Conservation (phyloP, 768 basidiomycete genomes). For the Tylopilus subfusipes region DNA sequence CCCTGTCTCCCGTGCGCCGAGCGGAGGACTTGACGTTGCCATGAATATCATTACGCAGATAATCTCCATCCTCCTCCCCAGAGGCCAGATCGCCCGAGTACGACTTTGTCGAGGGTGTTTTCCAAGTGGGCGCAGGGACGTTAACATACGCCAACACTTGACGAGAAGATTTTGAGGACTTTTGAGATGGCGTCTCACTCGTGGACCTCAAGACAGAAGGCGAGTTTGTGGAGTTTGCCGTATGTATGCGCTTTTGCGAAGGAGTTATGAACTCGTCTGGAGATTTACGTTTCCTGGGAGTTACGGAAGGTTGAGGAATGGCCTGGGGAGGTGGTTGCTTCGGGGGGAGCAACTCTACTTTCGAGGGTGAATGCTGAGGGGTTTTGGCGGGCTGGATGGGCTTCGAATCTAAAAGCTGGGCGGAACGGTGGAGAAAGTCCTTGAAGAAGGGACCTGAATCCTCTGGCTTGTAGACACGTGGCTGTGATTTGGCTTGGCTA, state of each 20-base stretch:
- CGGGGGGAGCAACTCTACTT: constrained; percentile 13
- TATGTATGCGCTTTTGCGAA: constrained; percentile 54
- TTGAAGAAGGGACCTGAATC: constrained; percentile 67
- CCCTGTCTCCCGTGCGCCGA: constrained; percentile 67
- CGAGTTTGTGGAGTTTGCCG: constrained; percentile 8
- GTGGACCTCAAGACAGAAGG: constrained; percentile 12
- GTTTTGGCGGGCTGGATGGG: constrained; percentile 13
- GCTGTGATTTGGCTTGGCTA: constrained; percentile 24
- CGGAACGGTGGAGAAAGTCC: constrained; percentile 47
- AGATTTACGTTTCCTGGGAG: constrained; percentile 72
- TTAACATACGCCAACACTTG: constrained; percentile 34
- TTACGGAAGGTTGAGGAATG: constrained; percentile 32
- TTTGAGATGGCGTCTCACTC: constrained; percentile 25
- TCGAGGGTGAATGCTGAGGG: constrained; percentile 17
- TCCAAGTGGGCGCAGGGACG: constrained; percentile 28
- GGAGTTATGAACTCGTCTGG: constrained; percentile 59
- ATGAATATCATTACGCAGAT: constrained; percentile 22
- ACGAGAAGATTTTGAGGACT: constrained; percentile 30
- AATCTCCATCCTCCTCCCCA: constrained; percentile 40
- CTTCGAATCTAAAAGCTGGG: constrained; percentile 43
- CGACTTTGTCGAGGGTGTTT: constrained; percentile 27
- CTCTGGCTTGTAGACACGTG: constrained; percentile 43
- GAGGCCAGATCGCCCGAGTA: constrained; percentile 42
- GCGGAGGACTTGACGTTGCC: constrained; percentile 48
- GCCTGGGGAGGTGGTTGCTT: constrained; percentile 10